These are phyloP conservation scores for Xylaria sp. DNA, from an alignment of 2,329 filamentous ascomycete genomes.

Conservation along the genomic window DNA sequence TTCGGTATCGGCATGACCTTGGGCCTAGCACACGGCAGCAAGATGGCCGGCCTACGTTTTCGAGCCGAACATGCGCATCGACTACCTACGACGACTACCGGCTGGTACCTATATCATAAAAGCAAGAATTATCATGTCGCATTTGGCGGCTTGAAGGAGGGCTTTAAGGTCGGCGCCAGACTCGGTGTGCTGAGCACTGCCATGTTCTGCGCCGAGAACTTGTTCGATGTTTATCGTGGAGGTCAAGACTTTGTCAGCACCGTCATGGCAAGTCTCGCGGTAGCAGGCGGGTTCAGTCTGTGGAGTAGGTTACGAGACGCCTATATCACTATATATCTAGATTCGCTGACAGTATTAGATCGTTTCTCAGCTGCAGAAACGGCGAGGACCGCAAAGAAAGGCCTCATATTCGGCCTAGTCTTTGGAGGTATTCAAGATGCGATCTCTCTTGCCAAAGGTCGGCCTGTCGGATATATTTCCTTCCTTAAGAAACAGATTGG, in stretches of 20 bases:
- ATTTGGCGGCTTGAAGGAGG: slow-evolving; percentile 81
- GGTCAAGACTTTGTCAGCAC: slow-evolving; percentile 82
- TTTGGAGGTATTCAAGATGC: slow-evolving; percentile 86
- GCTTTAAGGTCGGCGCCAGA: slow-evolving; percentile 75
- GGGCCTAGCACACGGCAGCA: slow-evolving; percentile 77
- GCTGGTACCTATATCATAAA: slow-evolving; percentile 99
- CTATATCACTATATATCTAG: neutral
- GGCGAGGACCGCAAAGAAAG: slow-evolving; percentile 81
- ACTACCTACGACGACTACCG: slow-evolving; percentile 80
- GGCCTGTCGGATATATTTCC: slow-evolving; percentile 78
- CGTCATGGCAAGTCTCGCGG: slow-evolving; percentile 81
- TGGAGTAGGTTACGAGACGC: slow-evolving; percentile 70
- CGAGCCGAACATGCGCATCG: slow-evolving; percentile 97
- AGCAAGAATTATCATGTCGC: slow-evolving; percentile 93
- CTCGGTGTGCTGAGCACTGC: slow-evolving; percentile 77
- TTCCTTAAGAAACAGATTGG: slow-evolving; percentile 64
- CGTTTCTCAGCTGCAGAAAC: slow-evolving; percentile 81
- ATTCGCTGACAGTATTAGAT: slow-evolving; percentile 61
- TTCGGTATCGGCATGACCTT: slow-evolving; percentile 76
- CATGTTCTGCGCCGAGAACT: slow-evolving; percentile 86
- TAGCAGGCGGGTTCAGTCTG: slow-evolving; percentile 86
- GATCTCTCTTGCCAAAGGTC: slow-evolving; percentile 74
- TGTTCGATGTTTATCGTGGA: slow-evolving; percentile 78
- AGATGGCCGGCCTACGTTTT: slow-evolving; percentile 81
- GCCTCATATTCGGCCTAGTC: slow-evolving; percentile 78